These are phyloP conservation scores for Aureobasidium lini DNA, from an alignment of 2,329 filamentous ascomycete genomes.

Conservation along the genomic window DNA sequence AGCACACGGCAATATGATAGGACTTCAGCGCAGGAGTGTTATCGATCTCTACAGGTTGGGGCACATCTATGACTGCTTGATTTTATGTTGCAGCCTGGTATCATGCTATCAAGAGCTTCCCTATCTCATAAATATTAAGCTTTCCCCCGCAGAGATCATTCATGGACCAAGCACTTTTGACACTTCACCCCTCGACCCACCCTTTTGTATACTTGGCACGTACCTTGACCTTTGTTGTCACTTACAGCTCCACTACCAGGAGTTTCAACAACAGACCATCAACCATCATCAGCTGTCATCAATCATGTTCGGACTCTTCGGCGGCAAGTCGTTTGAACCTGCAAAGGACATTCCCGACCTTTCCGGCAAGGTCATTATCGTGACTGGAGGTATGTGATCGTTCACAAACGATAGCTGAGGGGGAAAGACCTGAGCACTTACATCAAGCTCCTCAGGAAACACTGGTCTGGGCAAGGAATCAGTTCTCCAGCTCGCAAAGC, in stretches of 20 bases:
- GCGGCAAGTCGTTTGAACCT: slow-evolving; percentile 24
- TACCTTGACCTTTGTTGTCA: not conserved
- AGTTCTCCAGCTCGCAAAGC: slow-evolving; percentile 36
- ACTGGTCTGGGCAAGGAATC: slow-evolving; percentile 41
- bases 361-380: slow-evolving; percentile 34
- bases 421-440: not conserved
- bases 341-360: slow-evolving; percentile 34
- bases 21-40: too few species aligned
- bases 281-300: not conserved
- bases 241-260: not conserved
- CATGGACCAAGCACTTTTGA: not conserved
- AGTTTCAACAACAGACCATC: not conserved
- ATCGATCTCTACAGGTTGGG: not conserved
- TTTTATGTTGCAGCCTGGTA: not conserved
- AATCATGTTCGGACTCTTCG: slow-evolving; percentile 11
- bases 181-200: not conserved
- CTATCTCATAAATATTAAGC: not conserved
- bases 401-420: not conserved
- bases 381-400: slow-evolving; percentile 32
- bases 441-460: slow-evolving; percentile 28
- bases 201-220: not conserved
- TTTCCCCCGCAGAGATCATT: not conserved
- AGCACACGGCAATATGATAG: too few species aligned
- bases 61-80: not conserved
- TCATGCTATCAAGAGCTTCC: not conserved